Conservation (phyloP, 2,329 filamentous ascomycete species). For the Exophiala sideris region DNA sequence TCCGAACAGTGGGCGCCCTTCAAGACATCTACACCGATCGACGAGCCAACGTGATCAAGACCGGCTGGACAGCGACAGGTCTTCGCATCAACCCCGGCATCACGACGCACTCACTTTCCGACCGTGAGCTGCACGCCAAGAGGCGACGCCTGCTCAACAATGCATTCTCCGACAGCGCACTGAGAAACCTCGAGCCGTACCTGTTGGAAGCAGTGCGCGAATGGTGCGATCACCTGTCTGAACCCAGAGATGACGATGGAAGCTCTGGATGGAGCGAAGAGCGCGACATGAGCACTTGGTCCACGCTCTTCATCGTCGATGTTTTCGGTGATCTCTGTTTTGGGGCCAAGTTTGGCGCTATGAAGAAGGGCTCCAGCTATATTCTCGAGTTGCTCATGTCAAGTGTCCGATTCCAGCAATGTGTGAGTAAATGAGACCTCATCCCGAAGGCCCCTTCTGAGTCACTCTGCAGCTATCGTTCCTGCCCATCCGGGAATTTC, state of each 20-base stretch:
- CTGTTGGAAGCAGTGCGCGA: conserved; percentile 44
- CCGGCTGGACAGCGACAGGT: conserved; percentile 48
- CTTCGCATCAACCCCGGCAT: conserved; percentile 37
- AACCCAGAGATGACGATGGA: background rate
- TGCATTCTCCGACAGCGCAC: conserved; percentile 36
- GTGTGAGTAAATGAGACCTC: conserved; percentile 2
- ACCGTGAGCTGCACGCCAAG: conserved; percentile 16
- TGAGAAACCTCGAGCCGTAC: conserved; percentile 45
- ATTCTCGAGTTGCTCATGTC: conserved; percentile 36
- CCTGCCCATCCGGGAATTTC: conserved; percentile 9
- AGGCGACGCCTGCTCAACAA: conserved; percentile 34
- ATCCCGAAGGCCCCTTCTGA: background rate
- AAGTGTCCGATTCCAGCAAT: conserved; percentile 5
- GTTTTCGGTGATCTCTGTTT: conserved; percentile 50
- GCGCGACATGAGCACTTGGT: conserved; percentile 46
- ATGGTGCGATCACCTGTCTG: conserved; percentile 33
- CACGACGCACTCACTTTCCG: conserved; percentile 40
- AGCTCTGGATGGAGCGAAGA: conserved; percentile 35
- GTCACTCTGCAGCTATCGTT: conserved; percentile 3
- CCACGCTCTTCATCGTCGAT: conserved; percentile 49
- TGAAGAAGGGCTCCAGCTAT: conserved; percentile 45
- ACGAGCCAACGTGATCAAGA: conserved; percentile 45
- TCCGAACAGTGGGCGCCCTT: conserved; percentile 33
- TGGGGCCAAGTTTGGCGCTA: conserved; percentile 37
- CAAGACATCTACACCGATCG: conserved; percentile 49